Evolutionary conservation across 176 grass and related monocot species (phyloP).

Genomic region (Dendrocalamus sinicus): DNA sequence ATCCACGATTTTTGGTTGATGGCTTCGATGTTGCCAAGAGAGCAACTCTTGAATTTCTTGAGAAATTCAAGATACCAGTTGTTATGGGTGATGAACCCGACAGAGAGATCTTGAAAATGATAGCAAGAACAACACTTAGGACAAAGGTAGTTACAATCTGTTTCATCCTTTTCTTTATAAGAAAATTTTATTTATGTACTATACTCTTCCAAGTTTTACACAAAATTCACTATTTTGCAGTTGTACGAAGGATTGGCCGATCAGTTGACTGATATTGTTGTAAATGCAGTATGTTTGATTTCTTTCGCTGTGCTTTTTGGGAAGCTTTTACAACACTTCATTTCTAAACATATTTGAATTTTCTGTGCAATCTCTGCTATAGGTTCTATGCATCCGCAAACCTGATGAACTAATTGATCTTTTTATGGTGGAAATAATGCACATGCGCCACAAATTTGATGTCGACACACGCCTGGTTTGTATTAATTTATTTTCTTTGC

Average conservation of each 20-base stretch:
- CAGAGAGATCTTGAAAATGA: constrained; percentile 91
- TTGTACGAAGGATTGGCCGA: constrained; percentile 92
- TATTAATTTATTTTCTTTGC: constrained; percentile 21
- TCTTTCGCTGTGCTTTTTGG: neutral
- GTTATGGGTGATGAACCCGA: constrained; percentile 84
- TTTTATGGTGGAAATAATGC: constrained; percentile 99
- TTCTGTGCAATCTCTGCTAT: neutral
- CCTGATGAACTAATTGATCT: constrained; percentile 87
- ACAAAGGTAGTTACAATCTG: constrained; percentile 69
- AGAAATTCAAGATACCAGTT: constrained; percentile 84
- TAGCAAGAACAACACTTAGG: constrained; percentile 91
- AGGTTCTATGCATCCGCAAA: constrained; percentile 87
- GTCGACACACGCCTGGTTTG: constrained; percentile 90
- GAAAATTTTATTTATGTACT: neutral
- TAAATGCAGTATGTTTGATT: constrained; percentile 63
- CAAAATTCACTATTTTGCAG: constrained; percentile 48
- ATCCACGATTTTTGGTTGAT: constrained; percentile 93
- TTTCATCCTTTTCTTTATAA: neutral
- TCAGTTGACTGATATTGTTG: constrained; percentile 85
- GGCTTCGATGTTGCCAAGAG: constrained; percentile 95
- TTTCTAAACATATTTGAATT: constrained; percentile 11
- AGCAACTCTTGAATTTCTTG: constrained; percentile 93
- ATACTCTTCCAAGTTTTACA: constrained; percentile 6
- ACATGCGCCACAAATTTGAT: constrained; percentile 99
- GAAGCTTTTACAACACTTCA: neutral